These are phyloP conservation scores for Imleria badia DNA, from an alignment of 768 basidiomycete species.

Conservation along the genomic window DNA sequence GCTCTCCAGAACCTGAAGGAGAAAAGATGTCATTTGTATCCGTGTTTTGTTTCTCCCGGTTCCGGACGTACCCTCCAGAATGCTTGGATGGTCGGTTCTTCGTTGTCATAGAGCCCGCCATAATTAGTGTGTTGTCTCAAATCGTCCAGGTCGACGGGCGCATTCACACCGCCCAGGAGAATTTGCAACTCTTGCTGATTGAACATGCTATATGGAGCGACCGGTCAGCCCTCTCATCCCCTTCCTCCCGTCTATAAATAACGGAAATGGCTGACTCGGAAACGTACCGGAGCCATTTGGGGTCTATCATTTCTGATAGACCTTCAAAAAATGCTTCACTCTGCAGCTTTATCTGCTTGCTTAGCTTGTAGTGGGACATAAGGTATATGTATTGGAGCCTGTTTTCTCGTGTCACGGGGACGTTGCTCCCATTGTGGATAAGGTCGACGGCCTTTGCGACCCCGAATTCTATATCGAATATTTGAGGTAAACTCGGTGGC, in stretches of 20 bases:
- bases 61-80: conserved; percentile 78
- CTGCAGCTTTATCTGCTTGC: conserved; percentile 83
- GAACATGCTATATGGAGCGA: conserved; percentile 69
- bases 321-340: conserved; percentile 90
- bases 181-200: conserved; percentile 96
- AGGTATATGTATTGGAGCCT: conserved; percentile 86
- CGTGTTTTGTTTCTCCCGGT: neutral
- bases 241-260: neutral
- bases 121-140: conserved; percentile 75
- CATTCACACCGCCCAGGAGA: conserved; percentile 83
- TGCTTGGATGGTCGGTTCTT: conserved; percentile 64
- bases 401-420: conserved; percentile 87
- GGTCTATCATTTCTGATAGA: conserved; percentile 87
- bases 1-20: conserved; percentile 64
- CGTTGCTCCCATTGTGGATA: conserved; percentile 76
- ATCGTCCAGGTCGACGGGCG: conserved; percentile 84
- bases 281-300: conserved; percentile 75
- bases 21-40: neutral
- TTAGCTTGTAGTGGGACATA: conserved; percentile 85
- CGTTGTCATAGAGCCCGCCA: conserved; percentile 73
- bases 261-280: neutral
- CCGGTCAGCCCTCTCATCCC: conserved; percentile 6
- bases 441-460: conserved; percentile 73
- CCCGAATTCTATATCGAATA: conserved; percentile 66
- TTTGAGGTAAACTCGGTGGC: neutral